These are phyloP conservation scores for Pythium scleroteichum DNA, from an alignment of 352 stramenopile species.

Conservation along the genomic window DNA sequence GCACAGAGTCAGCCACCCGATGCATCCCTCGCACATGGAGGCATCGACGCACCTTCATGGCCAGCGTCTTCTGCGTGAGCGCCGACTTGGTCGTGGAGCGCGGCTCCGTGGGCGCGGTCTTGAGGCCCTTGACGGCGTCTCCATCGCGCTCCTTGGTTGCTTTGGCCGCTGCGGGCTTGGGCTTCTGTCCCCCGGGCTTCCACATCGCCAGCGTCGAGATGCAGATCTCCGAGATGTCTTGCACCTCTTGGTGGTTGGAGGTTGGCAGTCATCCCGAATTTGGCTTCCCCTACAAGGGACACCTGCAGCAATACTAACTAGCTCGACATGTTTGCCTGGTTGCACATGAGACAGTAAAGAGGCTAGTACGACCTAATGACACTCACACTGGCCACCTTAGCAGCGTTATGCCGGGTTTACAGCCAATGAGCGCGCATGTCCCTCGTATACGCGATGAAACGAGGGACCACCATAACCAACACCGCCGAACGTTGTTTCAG, in stretches of 20 bases:
- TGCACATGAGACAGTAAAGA: constrained; percentile 1
- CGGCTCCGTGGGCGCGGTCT: constrained; percentile 17
- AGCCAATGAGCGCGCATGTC: constrained; percentile 20
- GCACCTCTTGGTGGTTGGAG: constrained; percentile 36
- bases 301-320: constrained; percentile 2
- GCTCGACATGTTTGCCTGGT: neutral
- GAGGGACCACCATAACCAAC: constrained; percentile 31
- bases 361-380: constrained; percentile 2
- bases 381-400: neutral
- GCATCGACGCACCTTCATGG: constrained; percentile 65
- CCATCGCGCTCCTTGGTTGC: constrained; percentile 13
- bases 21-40: too few relatives aligned
- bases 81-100: constrained; percentile 42
- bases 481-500: constrained; percentile 12
- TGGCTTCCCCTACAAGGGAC: constrained; percentile 14
- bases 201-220: too few relatives aligned
- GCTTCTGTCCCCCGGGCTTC: constrained; percentile 47
- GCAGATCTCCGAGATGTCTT: neutral
- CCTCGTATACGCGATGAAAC: constrained; percentile 5
- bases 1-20: too few relatives aligned
- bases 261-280: constrained; percentile 26
- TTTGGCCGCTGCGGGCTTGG: constrained; percentile 22
- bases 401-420: constrained; percentile 13
- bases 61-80: constrained; percentile 82
- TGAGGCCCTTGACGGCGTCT: constrained; percentile 24